Percentiles rank a stretch among this genome's conserved stretches.
Conservation (phyloP, 1,284 basidiomycete genomes). For the Malassezia caprae region DNA sequence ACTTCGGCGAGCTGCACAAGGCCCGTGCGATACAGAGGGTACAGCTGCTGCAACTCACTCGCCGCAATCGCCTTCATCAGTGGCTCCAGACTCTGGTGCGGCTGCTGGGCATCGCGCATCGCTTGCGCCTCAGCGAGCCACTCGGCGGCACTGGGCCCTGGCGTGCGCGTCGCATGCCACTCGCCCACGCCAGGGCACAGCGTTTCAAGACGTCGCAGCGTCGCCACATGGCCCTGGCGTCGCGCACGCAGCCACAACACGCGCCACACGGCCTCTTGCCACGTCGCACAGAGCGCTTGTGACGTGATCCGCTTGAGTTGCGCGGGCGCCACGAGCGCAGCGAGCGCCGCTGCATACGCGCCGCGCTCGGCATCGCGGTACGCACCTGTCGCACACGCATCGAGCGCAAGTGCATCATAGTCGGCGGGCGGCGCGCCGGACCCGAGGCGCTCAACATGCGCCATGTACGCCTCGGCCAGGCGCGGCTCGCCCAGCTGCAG, state of each 20-base stretch:
- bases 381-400: conserved; percentile 1
- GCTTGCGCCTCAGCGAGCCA: conserved; percentile 5
- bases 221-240: conserved; percentile 4
- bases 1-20: conserved; percentile 9
- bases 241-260: conserved; percentile 8
- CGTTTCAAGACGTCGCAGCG: not conserved
- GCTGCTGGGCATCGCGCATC: conserved; percentile 5
- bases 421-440: not conserved
- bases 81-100: conserved; percentile 3
- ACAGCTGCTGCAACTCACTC: conserved; percentile 7
- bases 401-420: conserved; percentile 1
- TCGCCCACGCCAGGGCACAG: conserved; percentile 4
- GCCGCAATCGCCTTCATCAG: conserved; percentile 8
- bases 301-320: not conserved
- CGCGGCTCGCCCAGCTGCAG: conserved; percentile 10
- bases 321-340: not conserved
- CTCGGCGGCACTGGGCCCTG: not conserved
- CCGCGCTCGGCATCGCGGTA: conserved; percentile 4
- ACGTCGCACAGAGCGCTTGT: not conserved
- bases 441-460: conserved; percentile 1
- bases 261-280: conserved; percentile 10
- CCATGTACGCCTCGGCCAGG: conserved; percentile 6
- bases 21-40: conserved; percentile 10
- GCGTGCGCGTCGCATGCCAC: not conserved
- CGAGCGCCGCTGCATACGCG: conserved; percentile 4